Evolutionary conservation across 768 basidiomycete species (phyloP), one percentile per base, ranked within the genome.

Genomic region (Coprinellus aureogranulatus): DNA sequence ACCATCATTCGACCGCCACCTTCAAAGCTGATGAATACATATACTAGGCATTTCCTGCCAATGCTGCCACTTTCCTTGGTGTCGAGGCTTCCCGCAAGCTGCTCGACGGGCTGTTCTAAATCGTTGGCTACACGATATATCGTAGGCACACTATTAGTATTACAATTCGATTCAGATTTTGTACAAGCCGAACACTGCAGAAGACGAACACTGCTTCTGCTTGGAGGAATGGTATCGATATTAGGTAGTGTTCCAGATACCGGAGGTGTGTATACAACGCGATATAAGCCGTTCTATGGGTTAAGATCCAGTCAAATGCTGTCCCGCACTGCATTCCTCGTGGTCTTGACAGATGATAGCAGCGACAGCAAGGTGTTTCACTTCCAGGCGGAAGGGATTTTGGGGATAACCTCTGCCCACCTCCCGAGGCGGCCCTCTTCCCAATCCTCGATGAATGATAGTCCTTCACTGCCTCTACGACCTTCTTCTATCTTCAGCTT

Each of bases 51-150:
- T 96, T 97, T 85, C 95, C 95, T 12, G 95, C 95, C 26, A 98
- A 98, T 71, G 95, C 95, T 60, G 94, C 95, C 42, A 89, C 90
- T 52, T 93, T 94, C 75, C 84, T 97, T 54, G 95, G 95, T 34
- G 95, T 98, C 6, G 95, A 98, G 70, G 84, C 88, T 26, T 91
- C 92, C 58, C 81, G 93, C 74, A 92, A 92, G 69, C 44, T 87
- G 8, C 81, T 97, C 80, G 89, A 98, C 70, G 73, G 72, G 59
- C 60, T 91, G 5, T 88, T 83, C 61, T 83, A 64, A 69, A 44
- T 44, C 50, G 23, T n/a, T 30, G 27, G 14, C 20, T 18, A 30
- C 34, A 34, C 14, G 34, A 34, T 34, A 14, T 34, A 37, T 3
- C n/a, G 10, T 16, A 27, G n/a, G n/a, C 20, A 50, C 48, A 30